Conservation (phyloP, 2,329 filamentous ascomycete genomes). For the Ciborinia camelliae region DNA sequence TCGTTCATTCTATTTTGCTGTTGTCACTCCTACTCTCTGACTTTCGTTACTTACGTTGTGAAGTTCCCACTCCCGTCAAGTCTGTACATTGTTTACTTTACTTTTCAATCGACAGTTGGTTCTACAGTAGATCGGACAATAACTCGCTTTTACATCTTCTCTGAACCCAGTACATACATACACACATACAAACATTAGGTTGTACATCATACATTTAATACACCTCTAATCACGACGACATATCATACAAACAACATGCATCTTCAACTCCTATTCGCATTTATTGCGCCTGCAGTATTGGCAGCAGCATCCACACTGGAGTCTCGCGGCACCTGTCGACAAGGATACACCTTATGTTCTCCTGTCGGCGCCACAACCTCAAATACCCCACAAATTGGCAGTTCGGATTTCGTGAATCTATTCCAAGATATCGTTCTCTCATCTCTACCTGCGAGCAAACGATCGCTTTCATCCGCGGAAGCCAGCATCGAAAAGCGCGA, state of each 20-base stretch:
- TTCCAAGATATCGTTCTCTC: constrained; percentile 37
- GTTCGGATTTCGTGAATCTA: constrained; percentile 33
- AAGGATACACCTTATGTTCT: constrained; percentile 36
- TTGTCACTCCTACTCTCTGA: background rate
- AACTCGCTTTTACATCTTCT: background rate
- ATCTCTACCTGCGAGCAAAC: constrained; percentile 30
- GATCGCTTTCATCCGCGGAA: background rate
- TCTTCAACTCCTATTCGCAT: constrained; percentile 3
- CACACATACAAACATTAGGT: background rate
- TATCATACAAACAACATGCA: constrained; percentile 7
- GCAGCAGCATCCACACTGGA: background rate
- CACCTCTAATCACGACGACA: background rate
- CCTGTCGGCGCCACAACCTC: constrained; percentile 34
- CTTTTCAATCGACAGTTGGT: background rate
- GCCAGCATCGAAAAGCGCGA: constrained; percentile 1
- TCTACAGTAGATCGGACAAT: background rate
- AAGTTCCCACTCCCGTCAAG: background rate
- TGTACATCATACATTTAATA: constrained; percentile 9
- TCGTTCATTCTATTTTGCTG: background rate
- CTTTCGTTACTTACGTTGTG: background rate
- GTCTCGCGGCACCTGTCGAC: constrained; percentile 24
- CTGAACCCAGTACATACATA: background rate
- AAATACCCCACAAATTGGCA: constrained; percentile 34
- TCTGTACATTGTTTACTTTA: background rate
- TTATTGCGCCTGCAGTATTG: constrained; percentile 15